Percentiles rank a stretch among this genome's conserved stretches.
These are phyloP conservation scores for Eurotiales sp. DNA, from an alignment of 2,329 filamentous ascomycete genomes.

Conservation along the genomic window DNA sequence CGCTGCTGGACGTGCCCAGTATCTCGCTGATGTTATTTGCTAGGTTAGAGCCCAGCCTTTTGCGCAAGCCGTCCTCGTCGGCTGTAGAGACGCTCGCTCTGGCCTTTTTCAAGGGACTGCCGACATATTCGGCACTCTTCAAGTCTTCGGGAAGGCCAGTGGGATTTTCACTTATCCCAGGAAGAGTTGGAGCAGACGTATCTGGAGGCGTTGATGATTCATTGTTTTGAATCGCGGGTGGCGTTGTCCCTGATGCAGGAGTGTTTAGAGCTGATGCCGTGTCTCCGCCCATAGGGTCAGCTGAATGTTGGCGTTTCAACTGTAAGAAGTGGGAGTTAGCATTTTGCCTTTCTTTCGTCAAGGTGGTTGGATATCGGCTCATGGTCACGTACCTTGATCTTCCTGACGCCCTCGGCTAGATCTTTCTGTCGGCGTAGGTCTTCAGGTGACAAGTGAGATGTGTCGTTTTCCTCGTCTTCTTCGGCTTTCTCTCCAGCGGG, in stretches of 20 bases:
- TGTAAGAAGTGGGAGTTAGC: constrained; percentile 31
- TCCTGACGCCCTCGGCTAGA: constrained; percentile 60
- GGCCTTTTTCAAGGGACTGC: constrained; percentile 47
- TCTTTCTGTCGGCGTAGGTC: constrained; percentile 59
- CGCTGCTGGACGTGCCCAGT: constrained; percentile 19
- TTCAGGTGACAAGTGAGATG: constrained; percentile 54
- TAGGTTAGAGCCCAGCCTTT: constrained; percentile 34
- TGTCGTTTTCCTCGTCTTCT: constrained; percentile 51
- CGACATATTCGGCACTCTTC: constrained; percentile 36
- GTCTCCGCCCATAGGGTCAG: constrained; percentile 49
- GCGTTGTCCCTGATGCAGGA: constrained; percentile 34
- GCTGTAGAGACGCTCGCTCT: constrained; percentile 43
- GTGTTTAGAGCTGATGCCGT: constrained; percentile 40
- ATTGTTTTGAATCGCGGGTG: constrained; percentile 29
- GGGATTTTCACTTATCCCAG: constrained; percentile 17
- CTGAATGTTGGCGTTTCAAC: constrained; percentile 65
- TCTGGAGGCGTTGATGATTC: constrained; percentile 33
- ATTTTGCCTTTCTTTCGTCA: neutral
- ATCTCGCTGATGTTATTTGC: constrained; percentile 34
- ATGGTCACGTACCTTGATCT: constrained; percentile 58
- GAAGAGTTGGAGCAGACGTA: constrained; percentile 12
- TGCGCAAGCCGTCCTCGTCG: constrained; percentile 38
- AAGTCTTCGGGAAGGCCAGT: constrained; percentile 21
- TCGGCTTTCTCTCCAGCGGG: constrained; percentile 61
- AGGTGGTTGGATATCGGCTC: neutral